Evolutionary conservation across 2,329 filamentous ascomycete species (phyloP).

Genomic region (Fonsecaea erecta): DNA sequence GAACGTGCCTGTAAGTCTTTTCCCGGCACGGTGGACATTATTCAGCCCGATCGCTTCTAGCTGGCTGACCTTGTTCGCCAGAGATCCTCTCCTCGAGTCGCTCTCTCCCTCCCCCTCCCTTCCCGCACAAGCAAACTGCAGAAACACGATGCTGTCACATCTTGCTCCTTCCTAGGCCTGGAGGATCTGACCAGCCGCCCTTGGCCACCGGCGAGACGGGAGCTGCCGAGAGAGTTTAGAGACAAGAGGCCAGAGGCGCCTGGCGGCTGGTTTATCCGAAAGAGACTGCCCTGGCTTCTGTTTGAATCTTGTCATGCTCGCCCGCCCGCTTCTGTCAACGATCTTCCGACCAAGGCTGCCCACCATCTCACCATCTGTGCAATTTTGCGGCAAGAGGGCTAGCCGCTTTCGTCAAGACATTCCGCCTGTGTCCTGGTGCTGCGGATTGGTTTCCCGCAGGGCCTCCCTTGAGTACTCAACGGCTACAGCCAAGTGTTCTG

Average conservation of each 20-base stretch:
- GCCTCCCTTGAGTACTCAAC: not conserved
- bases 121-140: not conserved
- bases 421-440: not conserved
- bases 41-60: not conserved
- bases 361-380: not conserved
- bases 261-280: not conserved
- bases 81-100: not conserved
- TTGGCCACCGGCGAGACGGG: not conserved
- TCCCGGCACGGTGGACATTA: not conserved
- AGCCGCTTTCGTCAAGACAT: not conserved
- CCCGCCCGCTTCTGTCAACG: not conserved
- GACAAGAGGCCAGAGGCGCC: not conserved
- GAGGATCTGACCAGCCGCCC: not conserved
- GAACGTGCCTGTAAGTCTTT: not conserved
- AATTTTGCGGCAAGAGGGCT: not conserved
- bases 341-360: not conserved
- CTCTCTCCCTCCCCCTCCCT: not conserved
- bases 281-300: not conserved
- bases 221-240: conserved; percentile 1
- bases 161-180: not conserved
- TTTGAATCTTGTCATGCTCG: not conserved
- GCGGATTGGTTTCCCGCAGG: not conserved
- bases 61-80: not conserved
- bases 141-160: conserved; percentile 1
- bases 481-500: not conserved